Percentiles rank a stretch among this genome's conserved stretches.
Evolutionary conservation across 306 rosid genomes (phyloP).

Genomic region (Fagus sylvatica): DNA sequence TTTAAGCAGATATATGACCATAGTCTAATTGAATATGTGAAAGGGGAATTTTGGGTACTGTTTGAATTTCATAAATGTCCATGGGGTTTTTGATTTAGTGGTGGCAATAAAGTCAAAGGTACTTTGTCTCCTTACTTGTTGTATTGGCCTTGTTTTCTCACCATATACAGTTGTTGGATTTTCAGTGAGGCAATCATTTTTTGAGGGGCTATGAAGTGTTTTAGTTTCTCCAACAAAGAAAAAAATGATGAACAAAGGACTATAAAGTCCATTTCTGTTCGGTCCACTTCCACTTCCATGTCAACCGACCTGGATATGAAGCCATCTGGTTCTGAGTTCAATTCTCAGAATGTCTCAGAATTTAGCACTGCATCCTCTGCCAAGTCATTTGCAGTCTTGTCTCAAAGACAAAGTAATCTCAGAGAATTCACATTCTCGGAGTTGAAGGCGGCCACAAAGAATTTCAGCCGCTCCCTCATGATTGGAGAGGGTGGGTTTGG

Average conservation of each 20-base stretch:
- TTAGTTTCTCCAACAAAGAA: conserved; percentile 29
- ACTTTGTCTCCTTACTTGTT: not conserved
- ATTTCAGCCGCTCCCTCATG: conserved; percentile 56
- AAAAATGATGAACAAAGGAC: conserved; percentile 36
- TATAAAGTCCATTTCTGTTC: conserved; percentile 33
- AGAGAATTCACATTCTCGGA: conserved; percentile 56
- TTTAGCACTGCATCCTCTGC: conserved; percentile 47
- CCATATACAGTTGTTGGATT: not conserved
- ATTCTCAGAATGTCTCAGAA: conserved; percentile 54
- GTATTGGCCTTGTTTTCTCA: not conserved
- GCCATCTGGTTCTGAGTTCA: conserved; percentile 41
- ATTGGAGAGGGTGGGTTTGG: conserved; percentile 68
- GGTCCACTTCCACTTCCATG: conserved; percentile 36
- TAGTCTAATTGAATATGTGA: not conserved
- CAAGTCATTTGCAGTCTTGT: conserved; percentile 48
- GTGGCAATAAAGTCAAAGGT: not conserved
- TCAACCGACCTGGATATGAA: conserved; percentile 43
- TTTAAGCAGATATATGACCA: not conserved
- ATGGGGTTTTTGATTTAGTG: not conserved
- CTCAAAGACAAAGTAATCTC: conserved; percentile 52
- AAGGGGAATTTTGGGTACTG: not conserved
- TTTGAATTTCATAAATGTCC: not conserved
- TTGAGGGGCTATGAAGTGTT: conserved; percentile 49
- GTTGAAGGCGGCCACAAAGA: conserved; percentile 58
- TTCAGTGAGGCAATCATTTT: conserved; percentile 32